Evolutionary conservation across 164 flowering plant genomes (phyloP), one percentile per base, ranked within the genome.

Genomic region (Vitis riparia): DNA sequence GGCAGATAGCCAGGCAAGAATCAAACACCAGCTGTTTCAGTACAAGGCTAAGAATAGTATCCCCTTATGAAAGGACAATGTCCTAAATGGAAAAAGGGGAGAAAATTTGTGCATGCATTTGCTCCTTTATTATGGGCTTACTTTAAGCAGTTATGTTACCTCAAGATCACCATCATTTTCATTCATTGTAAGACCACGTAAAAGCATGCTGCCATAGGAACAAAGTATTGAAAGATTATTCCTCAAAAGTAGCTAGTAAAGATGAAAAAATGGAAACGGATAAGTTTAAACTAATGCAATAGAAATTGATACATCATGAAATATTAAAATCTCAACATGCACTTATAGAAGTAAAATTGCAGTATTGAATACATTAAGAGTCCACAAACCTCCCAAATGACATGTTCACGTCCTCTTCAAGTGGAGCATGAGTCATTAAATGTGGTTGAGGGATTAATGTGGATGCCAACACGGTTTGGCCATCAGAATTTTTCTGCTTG

Each of bases 351-450:
- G 48, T 2, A 23, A n/a, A 59, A 68, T 27, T 23, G 55, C 55
- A 48, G 55, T 9, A 47, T 37, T 13, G 29, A 65, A 53, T 63
- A 67, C 55, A 72, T 64, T 4, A 11, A 16, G 6, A 59, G 56
- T 3, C 63, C 61, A 78, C 71, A 37, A 61, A 93, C 99, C 99
- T 93, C 87, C 99, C 98, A 84, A 96, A 93, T 67, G 97, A 85
- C 90, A 90, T 82, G 78, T 84, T 77, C 59, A 87, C 85, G 73
- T 88, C 97, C 63, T 93, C 93, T 73, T 87, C 97, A 55, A 76
- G 71, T 27, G 86, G 82, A 58, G 84, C 79, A 75, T 78, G 82
- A 63, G 77, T 71, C 78, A 72, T 73, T 53, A 86, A 65, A 32
- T 78, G 79, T 47, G 88, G 88, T 68, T 89, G 94, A 76, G 94